Base-by-base conservation (phyloP, 441 rosid genomes). In the Capsella rubella region DNA sequence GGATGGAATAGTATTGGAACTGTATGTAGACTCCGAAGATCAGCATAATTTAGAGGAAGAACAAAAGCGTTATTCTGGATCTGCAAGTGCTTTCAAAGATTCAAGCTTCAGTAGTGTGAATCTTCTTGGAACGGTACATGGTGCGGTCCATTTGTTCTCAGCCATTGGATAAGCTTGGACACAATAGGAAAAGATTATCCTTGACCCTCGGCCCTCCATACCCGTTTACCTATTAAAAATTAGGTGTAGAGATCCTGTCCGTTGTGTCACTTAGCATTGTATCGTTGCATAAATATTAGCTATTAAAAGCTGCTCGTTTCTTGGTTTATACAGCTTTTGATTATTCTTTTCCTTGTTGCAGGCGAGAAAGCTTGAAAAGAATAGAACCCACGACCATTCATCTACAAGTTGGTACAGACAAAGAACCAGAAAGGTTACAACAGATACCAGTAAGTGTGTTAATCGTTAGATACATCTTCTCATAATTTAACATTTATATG, bases 271-370 rank as follows among this genome's bases (percentile, higher is more conserved):
- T 1, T 61, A 53, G 64, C 35, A 67, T 53, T 68, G 8, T 34
- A 69, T 37, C 34, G 42, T 67, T 40, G 56, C 67, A 59, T 51
- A 61, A 29, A 21, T 25, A 5, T 50, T 32, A 5, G 3, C 64
- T 21, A 16, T 35, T 16, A 18, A 35, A 53, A 69, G 11, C 63
- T 74, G 46, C 68, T 59, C 15, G 25, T 15, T 40, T 35, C 21
- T 15, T 62, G 40, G 68, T 75, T 15, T 46, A 54, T 46, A 62
- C 28, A 75, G 45, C 46, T 69, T 69, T 60, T 75, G 14, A 75
- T 62, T 69, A 13, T 45, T 69, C 21, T 54, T 69, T 57, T 69
- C 45, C 51, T 69, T 47, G 52, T 61, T 69, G 42, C 73, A 75
- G 78, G 63, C 10, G 56, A 67, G 49, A 74, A 52, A 50, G 63